Conservation (phyloP, 108 stramenopile species). For the Skeletonema costatum region DNA sequence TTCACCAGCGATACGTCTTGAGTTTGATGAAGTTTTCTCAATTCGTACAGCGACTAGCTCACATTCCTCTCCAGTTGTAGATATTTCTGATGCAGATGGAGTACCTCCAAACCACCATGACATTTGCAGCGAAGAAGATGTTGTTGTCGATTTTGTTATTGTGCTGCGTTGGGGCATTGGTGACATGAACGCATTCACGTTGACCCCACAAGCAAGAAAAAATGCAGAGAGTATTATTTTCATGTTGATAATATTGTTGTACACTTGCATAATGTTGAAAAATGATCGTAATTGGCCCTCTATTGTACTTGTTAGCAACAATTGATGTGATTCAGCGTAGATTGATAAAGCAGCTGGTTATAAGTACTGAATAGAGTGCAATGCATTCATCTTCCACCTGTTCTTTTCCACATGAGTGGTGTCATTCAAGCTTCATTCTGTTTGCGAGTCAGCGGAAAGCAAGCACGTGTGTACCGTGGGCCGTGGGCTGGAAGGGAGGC, state of each 20-base stretch:
- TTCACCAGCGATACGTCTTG: constrained; percentile 61
- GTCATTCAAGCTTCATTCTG: neutral
- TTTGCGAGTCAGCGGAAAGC: no score
- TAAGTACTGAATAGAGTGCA: neutral
- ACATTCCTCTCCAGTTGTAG: constrained; percentile 36
- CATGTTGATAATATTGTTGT: neutral
- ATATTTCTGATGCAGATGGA: constrained; percentile 26
- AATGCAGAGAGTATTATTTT: neutral
- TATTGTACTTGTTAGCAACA: neutral
- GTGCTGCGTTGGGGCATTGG: neutral
- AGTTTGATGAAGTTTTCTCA: constrained; percentile 62
- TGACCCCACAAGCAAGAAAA: neutral
- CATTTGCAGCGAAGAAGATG: neutral
- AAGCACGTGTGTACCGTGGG: no score
- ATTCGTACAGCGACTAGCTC: constrained; percentile 68
- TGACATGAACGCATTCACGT: neutral
- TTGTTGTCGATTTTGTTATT: neutral
- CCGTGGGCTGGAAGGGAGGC: no score
- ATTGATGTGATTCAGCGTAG: neutral
- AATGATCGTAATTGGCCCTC: no score
- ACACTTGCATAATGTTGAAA: neutral
- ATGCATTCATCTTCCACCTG: neutral
- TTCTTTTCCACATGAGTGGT: neutral
- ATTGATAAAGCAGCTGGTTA: neutral
- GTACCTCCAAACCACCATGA: constrained; percentile 56